Base-by-base conservation (phyloP, 768 basidiomycete species). In the Podaxis pistillaris region DNA sequence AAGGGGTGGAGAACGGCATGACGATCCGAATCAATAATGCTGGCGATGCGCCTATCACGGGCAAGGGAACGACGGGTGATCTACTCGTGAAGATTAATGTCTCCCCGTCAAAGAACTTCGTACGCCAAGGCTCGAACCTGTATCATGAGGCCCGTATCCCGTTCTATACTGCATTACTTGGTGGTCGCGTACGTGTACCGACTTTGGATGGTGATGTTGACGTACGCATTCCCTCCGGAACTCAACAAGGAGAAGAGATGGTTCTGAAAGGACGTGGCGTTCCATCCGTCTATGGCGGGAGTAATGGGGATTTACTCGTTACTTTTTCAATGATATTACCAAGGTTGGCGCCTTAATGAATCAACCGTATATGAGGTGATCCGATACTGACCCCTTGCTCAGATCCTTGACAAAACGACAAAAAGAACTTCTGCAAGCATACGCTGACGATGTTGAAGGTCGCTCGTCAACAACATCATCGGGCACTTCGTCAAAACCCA, bases 161-260 rank as follows among this genome's bases (percentile, higher is more conserved):
- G 22, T 80, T 98, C 68, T 93, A 98, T 71, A 85, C 83, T 7
- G 97, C 97, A 8, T 78, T 99, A 51, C 82, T 98, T n/a, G 97
- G 97, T 17, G 97, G 96, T 33, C 86, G 86, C 68, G 90, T 95
- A 50, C 85, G 94, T 33, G 91, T 99, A 28, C 94, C 95, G 26
- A 99, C 97, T 49, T 79, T 98, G 19, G 96, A 98, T 64, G 94
- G 96, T 26, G 93, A 97, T 50, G 94, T 98, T 1, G 95, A 98
- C 62, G 93, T 98, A 47, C 89, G 91, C 66, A 85, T 99, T 46
- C 93, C 95, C 60, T 81, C 82, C 22, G 96, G 97, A 50, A 98
- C 96, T 2, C 97, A 98, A 75, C 94, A 90, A 71, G 96, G 96
- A 17, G 94, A 98, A 78, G 95, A 98, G 74, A 96, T 96, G 86